Evolutionary conservation across 805 yeast species (phyloP), one percentile per base, ranked within the genome.

Genomic region (Yueomyces sinensis): DNA sequence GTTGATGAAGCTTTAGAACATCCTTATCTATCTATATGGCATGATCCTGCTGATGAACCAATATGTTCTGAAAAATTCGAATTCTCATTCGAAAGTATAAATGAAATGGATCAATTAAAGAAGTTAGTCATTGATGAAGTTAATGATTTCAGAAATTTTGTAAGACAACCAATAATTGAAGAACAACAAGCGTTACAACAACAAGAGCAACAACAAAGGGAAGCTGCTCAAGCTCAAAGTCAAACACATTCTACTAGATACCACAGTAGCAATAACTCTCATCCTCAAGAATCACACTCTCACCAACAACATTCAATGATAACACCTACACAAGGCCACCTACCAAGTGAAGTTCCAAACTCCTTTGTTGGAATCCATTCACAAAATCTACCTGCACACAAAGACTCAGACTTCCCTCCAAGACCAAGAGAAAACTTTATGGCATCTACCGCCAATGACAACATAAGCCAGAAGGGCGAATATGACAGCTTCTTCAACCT

Each of bases 31-130:
- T 67, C 76, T 32, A 71, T 82, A 23, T 91, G 95, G 87, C 96
- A 84, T 52, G 95, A 86, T 56, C 91, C 95, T 5, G 70, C 72
- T 22, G 97, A 91, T 53, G 97, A 91, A 58, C 87, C 87, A 6
- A 76, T 69, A 32, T 84, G 95, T 54, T 72, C 74, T 31, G 66
- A 72, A 2, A 80, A 81, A 46, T 87, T 87, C 54, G 94, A 87
- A 50, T 87, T 87, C 54, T 66, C 82, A 5, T 87, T 87, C 55
- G 96, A 87, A 62, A 77, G 71, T 13, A 79, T 78, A 14, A 83
- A 82, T 44, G 95, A 84, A 43, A 66, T 83, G 52, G 79, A 72
- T 11, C 61, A 69, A 9, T 78, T 87, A 82, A 76, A 71, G 47
- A 65, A 71, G 43, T 73, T 84, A 74, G 82, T 87, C 28, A 58